A percentile compares a stretch with the other conserved stretches of the same genome.
Evolutionary conservation across 495 filamentous ascomycete species (phyloP).

Genomic region (Penicillium roqueforti): DNA sequence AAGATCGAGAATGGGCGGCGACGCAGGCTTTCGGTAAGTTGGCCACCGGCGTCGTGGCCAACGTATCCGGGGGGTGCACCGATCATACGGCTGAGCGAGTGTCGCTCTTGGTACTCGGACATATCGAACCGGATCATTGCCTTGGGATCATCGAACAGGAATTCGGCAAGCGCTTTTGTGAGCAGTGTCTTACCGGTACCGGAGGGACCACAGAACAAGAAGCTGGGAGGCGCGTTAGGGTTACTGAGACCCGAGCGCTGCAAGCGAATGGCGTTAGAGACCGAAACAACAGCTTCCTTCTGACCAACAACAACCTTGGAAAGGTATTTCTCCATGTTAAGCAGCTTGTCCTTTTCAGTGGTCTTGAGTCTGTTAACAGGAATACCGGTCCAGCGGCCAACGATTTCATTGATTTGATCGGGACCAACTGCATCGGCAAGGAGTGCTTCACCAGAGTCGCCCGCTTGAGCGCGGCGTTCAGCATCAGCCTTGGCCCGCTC

Average conservation of each 20-base stretch:
- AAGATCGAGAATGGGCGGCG: conserved; percentile 96
- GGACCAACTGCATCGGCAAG: conserved; percentile 91
- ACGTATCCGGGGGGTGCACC: conserved; percentile 96
- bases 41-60: conserved; percentile 91
- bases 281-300: conserved; percentile 87
- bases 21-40: conserved; percentile 89
- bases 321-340: conserved; percentile 88
- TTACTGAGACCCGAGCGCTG: conserved; percentile 91
- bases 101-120: conserved; percentile 98
- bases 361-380: conserved; percentile 91
- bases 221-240: conserved; percentile 93
- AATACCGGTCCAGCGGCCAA: conserved; percentile 93
- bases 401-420: conserved; percentile 99
- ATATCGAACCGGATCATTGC: conserved; percentile 99
- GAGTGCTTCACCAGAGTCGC: conserved; percentile 57
- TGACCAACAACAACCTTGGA: conserved; percentile 85
- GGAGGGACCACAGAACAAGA: conserved; percentile 97
- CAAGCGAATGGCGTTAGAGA: conserved; percentile 92
- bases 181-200: conserved; percentile 97
- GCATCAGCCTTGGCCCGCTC: conserved; percentile 76
- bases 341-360: conserved; percentile 92
- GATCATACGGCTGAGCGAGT: conserved; percentile 95
- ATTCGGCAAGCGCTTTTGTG: conserved; percentile 94
- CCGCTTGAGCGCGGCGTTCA: conserved; percentile 57
- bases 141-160: conserved; percentile 96